These are phyloP conservation scores for Echeveria elegans DNA, from an alignment of 164 flowering plant genomes.

Conservation along the genomic window DNA sequence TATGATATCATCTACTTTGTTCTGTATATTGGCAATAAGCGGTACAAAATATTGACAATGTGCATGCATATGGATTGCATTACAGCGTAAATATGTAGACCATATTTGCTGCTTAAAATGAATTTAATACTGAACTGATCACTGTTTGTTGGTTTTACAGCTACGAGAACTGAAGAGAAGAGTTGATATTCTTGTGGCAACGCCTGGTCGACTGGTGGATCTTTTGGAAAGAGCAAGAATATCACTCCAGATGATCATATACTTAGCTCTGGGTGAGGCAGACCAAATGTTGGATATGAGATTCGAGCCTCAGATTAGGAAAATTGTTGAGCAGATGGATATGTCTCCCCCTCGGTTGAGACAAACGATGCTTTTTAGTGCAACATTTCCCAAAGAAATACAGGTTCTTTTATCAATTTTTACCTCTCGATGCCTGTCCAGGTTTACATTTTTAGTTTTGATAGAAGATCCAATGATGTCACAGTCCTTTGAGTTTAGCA, in stretches of 20 bases:
- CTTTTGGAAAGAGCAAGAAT: constrained; percentile 72
- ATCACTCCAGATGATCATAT: constrained; percentile 52
- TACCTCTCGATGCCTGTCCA: too few species aligned
- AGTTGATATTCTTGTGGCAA: constrained; percentile 73
- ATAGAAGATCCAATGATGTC: background rate
- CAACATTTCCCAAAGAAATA: constrained; percentile 79
- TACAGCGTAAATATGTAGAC: too few species aligned
- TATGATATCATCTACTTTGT: too few species aligned
- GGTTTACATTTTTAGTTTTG: too few species aligned
- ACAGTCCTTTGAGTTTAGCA: background rate
- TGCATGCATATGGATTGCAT: too few species aligned
- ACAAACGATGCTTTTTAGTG: constrained; percentile 71
- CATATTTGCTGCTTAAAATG: too few species aligned
- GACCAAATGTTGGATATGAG: constrained; percentile 87
- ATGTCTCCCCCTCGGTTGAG: constrained; percentile 66
- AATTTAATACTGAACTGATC: background rate
- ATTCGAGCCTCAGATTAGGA: constrained; percentile 76
- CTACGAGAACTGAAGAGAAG: constrained; percentile 68
- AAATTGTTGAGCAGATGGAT: constrained; percentile 75
- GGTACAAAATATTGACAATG: too few species aligned
- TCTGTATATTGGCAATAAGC: too few species aligned
- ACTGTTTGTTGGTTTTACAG: constrained; percentile 22
- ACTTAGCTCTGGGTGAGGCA: constrained; percentile 75
- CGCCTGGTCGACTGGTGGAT: constrained; percentile 73
- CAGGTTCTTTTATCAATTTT: constrained; percentile 35